phyloP scores from a whole-genome alignment of 177 flowering plant species.

The Vitis hybrid region DNA sequence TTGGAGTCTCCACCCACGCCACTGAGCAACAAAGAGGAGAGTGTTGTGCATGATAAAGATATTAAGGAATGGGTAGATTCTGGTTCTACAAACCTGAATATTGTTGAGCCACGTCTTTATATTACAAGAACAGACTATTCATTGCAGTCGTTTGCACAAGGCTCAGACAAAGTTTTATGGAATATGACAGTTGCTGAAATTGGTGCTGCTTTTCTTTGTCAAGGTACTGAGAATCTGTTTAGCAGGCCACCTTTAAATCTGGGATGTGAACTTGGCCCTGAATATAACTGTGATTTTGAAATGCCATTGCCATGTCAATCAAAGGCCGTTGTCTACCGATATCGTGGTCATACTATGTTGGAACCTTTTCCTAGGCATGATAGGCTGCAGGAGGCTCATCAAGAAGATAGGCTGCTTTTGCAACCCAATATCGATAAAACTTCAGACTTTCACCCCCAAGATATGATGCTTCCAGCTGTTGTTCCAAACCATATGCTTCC shows the following conservation, averaged over 20 bases:
- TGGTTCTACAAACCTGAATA: conserved; percentile 11
- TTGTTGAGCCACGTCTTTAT: conserved; percentile 30
- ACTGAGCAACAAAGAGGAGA: conserved; percentile 17
- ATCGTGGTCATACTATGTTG: conserved; percentile 17
- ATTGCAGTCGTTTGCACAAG: conserved; percentile 31
- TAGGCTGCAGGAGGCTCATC: conserved; percentile 15
- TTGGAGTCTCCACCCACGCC: conserved; percentile 20
- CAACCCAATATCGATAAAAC: conserved; percentile 7
- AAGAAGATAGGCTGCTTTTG: conserved; percentile 11
- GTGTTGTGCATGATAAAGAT: conserved; percentile 10
- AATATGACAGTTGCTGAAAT: conserved; percentile 53
- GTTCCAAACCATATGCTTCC: conserved; percentile 13
- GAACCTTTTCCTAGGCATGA: conserved; percentile 13
- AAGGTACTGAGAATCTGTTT: conserved; percentile 27
- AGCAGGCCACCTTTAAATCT: conserved; percentile 12
- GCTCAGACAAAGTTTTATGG: conserved; percentile 50
- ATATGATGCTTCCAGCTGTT: conserved; percentile 17
- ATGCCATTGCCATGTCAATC: conserved; percentile 49
- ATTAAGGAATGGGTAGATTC: conserved; percentile 31
- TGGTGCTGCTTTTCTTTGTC: conserved; percentile 46
- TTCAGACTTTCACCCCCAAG: not conserved
- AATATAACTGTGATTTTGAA: conserved; percentile 24
- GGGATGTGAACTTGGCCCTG: conserved; percentile 24
- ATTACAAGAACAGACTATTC: conserved; percentile 62
- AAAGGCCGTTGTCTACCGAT: conserved; percentile 25